Percentiles rank a stretch among this genome's conserved stretches.
These are phyloP conservation scores for Leucocoprinus leucothites DNA, from an alignment of 768 basidiomycete species.

Conservation along the genomic window DNA sequence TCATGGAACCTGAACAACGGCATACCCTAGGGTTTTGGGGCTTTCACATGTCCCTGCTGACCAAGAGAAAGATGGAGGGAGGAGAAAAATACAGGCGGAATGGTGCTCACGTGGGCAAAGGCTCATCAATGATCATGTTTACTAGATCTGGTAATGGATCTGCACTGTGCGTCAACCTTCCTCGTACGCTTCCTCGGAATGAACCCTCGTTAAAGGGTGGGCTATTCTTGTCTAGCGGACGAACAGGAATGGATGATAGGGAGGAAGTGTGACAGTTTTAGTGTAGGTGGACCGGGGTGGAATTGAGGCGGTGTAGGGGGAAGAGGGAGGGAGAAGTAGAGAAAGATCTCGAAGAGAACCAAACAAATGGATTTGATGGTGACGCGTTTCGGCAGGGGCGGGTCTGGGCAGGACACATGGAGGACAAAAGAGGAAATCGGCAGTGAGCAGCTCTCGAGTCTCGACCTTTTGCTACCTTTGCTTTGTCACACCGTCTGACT, in stretches of 20 bases:
- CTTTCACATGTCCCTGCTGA: too few relatives aligned
- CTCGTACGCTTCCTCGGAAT: background rate
- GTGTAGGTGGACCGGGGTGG: background rate
- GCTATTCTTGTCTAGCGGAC: background rate
- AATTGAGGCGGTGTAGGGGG: background rate
- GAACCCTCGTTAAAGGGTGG: background rate
- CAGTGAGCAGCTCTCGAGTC: background rate
- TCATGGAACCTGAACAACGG: too few relatives aligned
- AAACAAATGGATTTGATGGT: background rate
- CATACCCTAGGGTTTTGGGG: too few relatives aligned
- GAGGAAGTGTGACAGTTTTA: background rate
- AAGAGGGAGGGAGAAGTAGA: background rate
- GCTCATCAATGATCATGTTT: too few relatives aligned
- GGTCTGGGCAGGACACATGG: too few relatives aligned
- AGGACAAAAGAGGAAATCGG: background rate
- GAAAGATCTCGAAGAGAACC: background rate
- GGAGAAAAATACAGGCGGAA: too few relatives aligned
- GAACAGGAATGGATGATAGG: background rate
- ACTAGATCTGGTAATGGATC: background rate
- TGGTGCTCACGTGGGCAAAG: background rate
- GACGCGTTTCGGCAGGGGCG: conserved; percentile 6
- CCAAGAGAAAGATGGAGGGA: too few relatives aligned
- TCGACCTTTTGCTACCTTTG: background rate
- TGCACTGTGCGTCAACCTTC: background rate
- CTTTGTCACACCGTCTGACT: conserved; percentile 27